Evolutionary conservation across 495 filamentous ascomycete species (phyloP).

Genomic region (Pseudoneurospora amorphoporcata): DNA sequence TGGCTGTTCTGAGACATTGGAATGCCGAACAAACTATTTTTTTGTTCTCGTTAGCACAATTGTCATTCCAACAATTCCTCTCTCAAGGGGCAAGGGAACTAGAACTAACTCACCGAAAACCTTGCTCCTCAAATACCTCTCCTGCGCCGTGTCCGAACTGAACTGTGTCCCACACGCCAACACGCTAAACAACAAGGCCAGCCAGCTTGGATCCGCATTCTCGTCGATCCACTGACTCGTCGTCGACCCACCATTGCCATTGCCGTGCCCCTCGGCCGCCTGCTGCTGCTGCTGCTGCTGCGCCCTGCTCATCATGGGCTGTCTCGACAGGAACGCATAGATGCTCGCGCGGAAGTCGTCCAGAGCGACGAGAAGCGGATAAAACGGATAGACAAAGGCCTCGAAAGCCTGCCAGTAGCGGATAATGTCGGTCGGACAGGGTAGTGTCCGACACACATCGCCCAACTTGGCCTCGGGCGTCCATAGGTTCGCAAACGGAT

Average conservation of each 20-base stretch:
- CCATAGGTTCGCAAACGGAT: background rate
- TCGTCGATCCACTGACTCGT: background rate
- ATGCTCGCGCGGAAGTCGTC: background rate
- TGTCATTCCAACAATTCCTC: too few relatives aligned
- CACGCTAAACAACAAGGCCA: background rate
- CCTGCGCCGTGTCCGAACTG: background rate
- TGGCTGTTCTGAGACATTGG: background rate
- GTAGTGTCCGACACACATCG: background rate
- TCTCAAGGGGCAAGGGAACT: too few relatives aligned
- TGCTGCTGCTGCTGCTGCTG: background rate
- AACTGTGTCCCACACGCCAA: constrained; percentile 2
- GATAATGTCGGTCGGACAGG: background rate
- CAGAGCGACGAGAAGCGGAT: background rate
- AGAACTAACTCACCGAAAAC: background rate
- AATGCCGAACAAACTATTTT: background rate
- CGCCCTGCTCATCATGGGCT: background rate
- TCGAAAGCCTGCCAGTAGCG: constrained; percentile 2
- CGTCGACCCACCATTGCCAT: background rate
- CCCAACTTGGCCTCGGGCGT: background rate
- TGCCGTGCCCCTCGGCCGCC: background rate
- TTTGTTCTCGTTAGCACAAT: background rate
- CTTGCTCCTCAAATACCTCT: background rate
- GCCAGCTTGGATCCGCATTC: background rate
- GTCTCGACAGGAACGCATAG: background rate
- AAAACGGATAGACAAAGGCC: constrained; percentile 1